These are phyloP conservation scores for Monosporascus ibericus DNA, from an alignment of 2,329 filamentous ascomycete genomes.

Conservation along the genomic window DNA sequence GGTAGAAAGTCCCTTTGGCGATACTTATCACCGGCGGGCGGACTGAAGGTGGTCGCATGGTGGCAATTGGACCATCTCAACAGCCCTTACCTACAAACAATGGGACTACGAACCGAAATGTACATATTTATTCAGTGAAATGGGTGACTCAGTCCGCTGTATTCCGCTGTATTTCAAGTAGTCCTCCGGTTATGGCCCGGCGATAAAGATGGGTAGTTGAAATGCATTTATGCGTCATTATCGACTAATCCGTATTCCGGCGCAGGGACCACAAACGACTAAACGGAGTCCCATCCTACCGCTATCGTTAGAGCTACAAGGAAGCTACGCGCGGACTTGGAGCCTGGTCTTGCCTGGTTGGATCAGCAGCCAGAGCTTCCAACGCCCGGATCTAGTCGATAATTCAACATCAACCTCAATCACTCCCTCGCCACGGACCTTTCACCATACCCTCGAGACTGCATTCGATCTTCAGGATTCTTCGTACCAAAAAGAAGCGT, in stretches of 20 bases:
- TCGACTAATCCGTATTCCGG: neutral
- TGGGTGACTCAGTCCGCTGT: neutral
- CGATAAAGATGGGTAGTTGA: neutral
- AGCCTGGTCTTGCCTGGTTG: neutral
- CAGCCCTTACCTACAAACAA: neutral
- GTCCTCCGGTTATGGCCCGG: neutral
- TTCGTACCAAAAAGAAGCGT: neutral
- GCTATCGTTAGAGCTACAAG: neutral
- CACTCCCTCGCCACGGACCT: too few relatives aligned
- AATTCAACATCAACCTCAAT: too few relatives aligned
- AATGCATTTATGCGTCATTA: neutral
- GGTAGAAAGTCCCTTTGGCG: constrained; percentile 76
- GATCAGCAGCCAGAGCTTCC: neutral
- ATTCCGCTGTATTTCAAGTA: neutral
- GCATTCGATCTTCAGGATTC: neutral
- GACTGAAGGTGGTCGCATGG: constrained; percentile 30
- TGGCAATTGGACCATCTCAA: constrained; percentile 18
- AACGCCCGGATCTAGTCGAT: too few relatives aligned
- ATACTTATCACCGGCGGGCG: constrained; percentile 63
- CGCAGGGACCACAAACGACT: neutral
- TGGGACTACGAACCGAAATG: neutral
- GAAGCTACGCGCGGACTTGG: neutral
- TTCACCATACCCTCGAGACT: too few relatives aligned
- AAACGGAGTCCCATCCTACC: neutral
- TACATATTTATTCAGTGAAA: neutral